Evolutionary conservation across 2,329 filamentous ascomycete species (phyloP).

Genomic region (Pyricularia sp.): DNA sequence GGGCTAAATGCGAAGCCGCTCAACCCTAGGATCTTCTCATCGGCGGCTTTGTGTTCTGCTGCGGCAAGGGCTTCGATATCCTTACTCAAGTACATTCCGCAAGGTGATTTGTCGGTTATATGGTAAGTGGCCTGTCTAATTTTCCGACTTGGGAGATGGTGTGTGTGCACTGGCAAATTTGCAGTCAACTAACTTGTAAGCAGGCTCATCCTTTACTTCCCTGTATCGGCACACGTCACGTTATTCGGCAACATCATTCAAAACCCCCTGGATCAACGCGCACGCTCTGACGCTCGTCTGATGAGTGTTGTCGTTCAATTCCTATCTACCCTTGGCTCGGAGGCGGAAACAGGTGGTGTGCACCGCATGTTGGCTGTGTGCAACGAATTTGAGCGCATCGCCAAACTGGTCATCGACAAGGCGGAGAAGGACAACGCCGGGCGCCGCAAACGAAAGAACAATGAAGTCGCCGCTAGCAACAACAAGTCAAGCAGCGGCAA

Average conservation of each 20-base stretch:
- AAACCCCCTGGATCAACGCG: constrained; percentile 80
- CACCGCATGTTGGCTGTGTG: constrained; percentile 90
- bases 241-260: constrained; percentile 94
- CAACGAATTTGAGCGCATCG: constrained; percentile 92
- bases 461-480: constrained; percentile 24
- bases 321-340: constrained; percentile 73
- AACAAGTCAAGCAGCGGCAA: background rate
- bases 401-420: constrained; percentile 80
- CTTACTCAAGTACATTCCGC: constrained; percentile 87
- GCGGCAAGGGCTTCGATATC: constrained; percentile 89
- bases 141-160: background rate
- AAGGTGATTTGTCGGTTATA: constrained; percentile 87
- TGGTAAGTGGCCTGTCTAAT: constrained; percentile 50
- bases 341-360: constrained; percentile 81
- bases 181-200: background rate
- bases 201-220: constrained; percentile 89
- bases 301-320: constrained; percentile 94
- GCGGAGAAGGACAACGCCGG: constrained; percentile 72
- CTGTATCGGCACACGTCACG: constrained; percentile 86
- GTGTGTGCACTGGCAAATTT: background rate
- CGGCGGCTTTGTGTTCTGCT: constrained; percentile 81
- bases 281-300: constrained; percentile 74
- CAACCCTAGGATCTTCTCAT: constrained; percentile 90
- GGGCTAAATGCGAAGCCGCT: constrained; percentile 81
- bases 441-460: constrained; percentile 72